A percentile compares a stretch with the other conserved stretches of the same genome.
These are phyloP conservation scores for Grosmannia serpens DNA, from an alignment of 2,329 filamentous ascomycete genomes.

Conservation along the genomic window DNA sequence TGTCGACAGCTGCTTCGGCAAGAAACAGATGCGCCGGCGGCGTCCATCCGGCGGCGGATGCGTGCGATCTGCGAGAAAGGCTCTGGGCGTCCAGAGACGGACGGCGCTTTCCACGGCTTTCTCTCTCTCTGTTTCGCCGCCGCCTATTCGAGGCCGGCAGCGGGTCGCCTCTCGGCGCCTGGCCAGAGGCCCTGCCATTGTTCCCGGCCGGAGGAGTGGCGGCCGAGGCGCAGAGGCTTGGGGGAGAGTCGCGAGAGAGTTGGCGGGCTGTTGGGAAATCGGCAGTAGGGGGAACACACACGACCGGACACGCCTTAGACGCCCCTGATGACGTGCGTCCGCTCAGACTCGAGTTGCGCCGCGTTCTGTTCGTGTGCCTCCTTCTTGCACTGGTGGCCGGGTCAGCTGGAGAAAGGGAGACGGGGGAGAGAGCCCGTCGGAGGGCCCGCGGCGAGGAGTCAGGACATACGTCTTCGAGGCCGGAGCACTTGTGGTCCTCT, in stretches of 20 bases:
- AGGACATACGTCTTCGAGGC: slow-evolving; percentile 69
- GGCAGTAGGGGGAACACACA: background rate
- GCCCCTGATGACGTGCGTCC: slow-evolving; percentile 88
- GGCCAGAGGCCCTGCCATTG: background rate
- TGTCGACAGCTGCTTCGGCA: background rate
- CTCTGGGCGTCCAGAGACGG: background rate
- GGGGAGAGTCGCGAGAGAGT: background rate
- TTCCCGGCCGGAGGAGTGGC: background rate
- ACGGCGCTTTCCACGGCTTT: no score
- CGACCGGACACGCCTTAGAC: slow-evolving; percentile 40
- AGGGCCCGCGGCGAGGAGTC: background rate
- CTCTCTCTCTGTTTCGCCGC: no score
- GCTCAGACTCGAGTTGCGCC: slow-evolving; percentile 81
- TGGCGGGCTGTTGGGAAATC: background rate
- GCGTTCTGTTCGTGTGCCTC: slow-evolving; percentile 91
- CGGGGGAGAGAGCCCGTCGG: background rate
- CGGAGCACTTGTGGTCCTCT: slow-evolving; percentile 87
- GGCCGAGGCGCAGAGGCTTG: background rate
- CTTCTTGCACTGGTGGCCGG: slow-evolving; percentile 65
- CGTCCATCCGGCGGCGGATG: background rate
- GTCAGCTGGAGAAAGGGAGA: background rate
- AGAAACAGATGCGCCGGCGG: background rate
- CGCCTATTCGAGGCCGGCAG: no score
- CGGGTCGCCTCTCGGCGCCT: background rate
- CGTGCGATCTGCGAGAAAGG: background rate